A percentile compares a stretch with the other conserved stretches of the same genome.
Evolutionary conservation across 192 early-diverging fungal genomes (phyloP).

Genomic region (Chytriomyces sp.): DNA sequence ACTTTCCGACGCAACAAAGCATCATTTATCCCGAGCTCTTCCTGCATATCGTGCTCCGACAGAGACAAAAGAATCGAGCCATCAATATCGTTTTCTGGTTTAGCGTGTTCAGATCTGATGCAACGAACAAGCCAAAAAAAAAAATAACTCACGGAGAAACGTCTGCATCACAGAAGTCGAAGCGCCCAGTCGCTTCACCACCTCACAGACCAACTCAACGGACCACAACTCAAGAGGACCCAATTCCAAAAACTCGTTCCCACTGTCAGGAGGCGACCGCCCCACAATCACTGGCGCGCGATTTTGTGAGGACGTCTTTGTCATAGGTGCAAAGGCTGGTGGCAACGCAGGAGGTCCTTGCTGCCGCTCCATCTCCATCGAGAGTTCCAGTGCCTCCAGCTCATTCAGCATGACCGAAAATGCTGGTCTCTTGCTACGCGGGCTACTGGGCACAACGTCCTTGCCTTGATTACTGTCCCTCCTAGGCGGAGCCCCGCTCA

Average conservation of each 20-base stretch:
- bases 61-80: neutral
- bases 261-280: too few species aligned
- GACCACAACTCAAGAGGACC: neutral
- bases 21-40: neutral
- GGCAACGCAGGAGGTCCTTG: neutral
- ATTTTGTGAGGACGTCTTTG: too few species aligned
- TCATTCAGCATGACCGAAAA: slow-evolving; percentile 11
- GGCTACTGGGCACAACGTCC: too few species aligned
- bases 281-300: too few species aligned
- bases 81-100: slow-evolving; percentile 1
- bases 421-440: neutral
- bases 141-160: neutral
- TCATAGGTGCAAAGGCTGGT: too few species aligned
- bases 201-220: neutral
- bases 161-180: neutral
- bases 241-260: neutral
- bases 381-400: neutral
- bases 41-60: neutral
- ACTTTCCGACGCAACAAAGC: slow-evolving; percentile 2
- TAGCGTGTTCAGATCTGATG: neutral
- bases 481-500: too few species aligned
- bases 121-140: neutral
- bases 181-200: neutral
- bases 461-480: too few species aligned
- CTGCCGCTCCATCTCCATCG: neutral